A percentile compares a stretch with the other conserved stretches of the same genome.
Conservation (phyloP, 345 rosid species). For the Chamaenerion angustifolium region DNA sequence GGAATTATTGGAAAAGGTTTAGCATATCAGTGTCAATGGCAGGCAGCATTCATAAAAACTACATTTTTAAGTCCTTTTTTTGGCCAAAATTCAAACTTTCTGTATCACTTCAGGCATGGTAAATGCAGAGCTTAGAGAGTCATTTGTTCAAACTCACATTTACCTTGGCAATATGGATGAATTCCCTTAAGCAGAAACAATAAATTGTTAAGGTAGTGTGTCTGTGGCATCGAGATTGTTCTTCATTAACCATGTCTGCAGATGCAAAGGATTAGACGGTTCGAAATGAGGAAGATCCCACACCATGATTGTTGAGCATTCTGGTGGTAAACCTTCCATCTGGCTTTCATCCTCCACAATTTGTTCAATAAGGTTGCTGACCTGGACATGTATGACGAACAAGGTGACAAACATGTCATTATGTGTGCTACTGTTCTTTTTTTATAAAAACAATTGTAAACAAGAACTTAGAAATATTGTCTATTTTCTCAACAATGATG, state of each 20-base stretch:
- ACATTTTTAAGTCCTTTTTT: too few relatives aligned
- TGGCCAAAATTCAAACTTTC: too few relatives aligned
- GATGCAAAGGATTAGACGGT: constrained; percentile 21
- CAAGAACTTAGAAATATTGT: too few relatives aligned
- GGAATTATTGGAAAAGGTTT: too few relatives aligned
- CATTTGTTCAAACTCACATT: too few relatives aligned
- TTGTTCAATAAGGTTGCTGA: constrained; percentile 36
- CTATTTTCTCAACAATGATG: too few relatives aligned
- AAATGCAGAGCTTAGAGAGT: too few relatives aligned
- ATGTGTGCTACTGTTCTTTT: too few relatives aligned
- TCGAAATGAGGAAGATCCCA: constrained; percentile 25
- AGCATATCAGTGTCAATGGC: too few relatives aligned
- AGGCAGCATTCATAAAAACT: too few relatives aligned
- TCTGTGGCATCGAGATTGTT: constrained; percentile 25
- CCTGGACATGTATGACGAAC: constrained; percentile 19
- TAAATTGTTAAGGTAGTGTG: constrained; percentile 15
- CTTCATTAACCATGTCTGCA: constrained; percentile 28
- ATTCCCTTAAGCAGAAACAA: constrained; percentile 1
- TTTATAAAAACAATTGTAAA: too few relatives aligned
- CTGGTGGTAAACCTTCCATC: constrained; percentile 41
- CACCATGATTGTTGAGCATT: constrained; percentile 39
- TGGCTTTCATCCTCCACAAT: constrained; percentile 65
- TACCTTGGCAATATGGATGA: background rate
- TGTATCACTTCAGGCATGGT: too few relatives aligned
- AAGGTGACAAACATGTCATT: background rate